Conservation (phyloP, 2,329 filamentous ascomycete genomes). For the Aspergillus persii region DNA sequence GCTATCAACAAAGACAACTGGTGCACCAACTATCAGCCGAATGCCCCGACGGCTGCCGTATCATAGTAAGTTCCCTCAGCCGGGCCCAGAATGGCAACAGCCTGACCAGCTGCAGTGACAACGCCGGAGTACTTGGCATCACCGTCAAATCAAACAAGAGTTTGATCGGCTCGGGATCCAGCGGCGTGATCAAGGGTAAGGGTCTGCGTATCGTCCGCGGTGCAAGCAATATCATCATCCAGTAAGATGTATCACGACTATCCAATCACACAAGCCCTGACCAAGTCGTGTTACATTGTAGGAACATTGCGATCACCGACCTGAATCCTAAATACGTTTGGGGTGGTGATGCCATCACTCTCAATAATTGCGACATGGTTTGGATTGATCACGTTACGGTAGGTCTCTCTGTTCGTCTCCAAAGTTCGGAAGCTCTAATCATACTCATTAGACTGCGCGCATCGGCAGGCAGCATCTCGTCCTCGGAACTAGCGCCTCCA, state of each 20-base stretch:
- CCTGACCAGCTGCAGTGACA: constrained; percentile 36
- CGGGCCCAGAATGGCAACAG: neutral
- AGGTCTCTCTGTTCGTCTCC: neutral
- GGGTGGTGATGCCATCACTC: constrained; percentile 58
- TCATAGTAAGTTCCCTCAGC: constrained; percentile 24
- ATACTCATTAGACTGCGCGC: constrained; percentile 43
- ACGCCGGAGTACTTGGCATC: constrained; percentile 52
- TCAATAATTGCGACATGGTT: constrained; percentile 43
- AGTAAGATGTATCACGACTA: constrained; percentile 21
- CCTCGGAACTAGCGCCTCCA: constrained; percentile 52
- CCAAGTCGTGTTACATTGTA: neutral
- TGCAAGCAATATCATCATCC: constrained; percentile 59
- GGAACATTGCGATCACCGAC: constrained; percentile 55
- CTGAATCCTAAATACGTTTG: constrained; percentile 59
- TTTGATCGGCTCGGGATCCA: constrained; percentile 53
- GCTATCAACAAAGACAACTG: constrained; percentile 61
- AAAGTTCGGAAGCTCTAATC: neutral
- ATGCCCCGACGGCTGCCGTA: constrained; percentile 45
- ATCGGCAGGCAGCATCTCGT: constrained; percentile 62
- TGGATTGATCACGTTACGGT: constrained; percentile 46
- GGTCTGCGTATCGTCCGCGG: constrained; percentile 51
- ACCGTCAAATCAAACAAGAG: constrained; percentile 58
- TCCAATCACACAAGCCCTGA: neutral
- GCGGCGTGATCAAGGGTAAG: constrained; percentile 59
- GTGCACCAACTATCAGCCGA: constrained; percentile 60